A percentile compares a stretch with the other conserved stretches of the same genome.
These are phyloP conservation scores for Aureobasidium namibiae DNA, from an alignment of 2,329 filamentous ascomycete genomes.

Conservation along the genomic window DNA sequence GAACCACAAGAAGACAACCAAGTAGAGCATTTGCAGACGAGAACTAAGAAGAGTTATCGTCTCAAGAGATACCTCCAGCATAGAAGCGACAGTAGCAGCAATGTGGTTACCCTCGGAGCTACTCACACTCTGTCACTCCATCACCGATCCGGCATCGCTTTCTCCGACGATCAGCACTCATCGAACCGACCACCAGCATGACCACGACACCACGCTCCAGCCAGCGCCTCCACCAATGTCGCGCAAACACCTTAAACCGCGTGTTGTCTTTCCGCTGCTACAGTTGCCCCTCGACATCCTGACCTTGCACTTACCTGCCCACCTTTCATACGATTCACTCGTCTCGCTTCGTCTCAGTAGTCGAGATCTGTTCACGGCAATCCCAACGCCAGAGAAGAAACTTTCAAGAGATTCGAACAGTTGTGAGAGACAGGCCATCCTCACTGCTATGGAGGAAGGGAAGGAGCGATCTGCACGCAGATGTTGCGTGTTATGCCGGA, in stretches of 20 bases:
- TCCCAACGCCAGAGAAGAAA: not conserved
- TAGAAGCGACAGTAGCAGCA: not conserved
- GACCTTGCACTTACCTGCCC: slow-evolving; percentile 9
- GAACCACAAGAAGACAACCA: not conserved
- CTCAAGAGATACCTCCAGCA: not conserved
- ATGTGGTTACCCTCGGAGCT: slow-evolving; percentile 3
- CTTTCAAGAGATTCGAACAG: not conserved
- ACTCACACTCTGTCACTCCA: slow-evolving; percentile 1
- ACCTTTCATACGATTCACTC: slow-evolving; percentile 8
- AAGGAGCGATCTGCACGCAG: not conserved
- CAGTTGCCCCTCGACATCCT: slow-evolving; percentile 14
- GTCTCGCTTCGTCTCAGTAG: slow-evolving; percentile 13
- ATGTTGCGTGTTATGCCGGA: slow-evolving; percentile 1
- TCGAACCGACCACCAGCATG: not conserved
- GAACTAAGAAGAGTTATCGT: not conserved
- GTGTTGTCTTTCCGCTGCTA: slow-evolving; percentile 7
- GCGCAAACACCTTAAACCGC: not conserved
- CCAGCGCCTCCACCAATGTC: not conserved
- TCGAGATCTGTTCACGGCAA: not conserved
- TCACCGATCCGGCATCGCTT: not conserved
- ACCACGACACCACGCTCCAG: not conserved
- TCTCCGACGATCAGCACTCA: not conserved
- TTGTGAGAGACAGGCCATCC: not conserved
- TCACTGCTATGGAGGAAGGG: not conserved
- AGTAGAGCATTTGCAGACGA: not conserved